Base-by-base conservation (phyloP, 1,139 yeast genomes). In the Pichia sp. region DNA sequence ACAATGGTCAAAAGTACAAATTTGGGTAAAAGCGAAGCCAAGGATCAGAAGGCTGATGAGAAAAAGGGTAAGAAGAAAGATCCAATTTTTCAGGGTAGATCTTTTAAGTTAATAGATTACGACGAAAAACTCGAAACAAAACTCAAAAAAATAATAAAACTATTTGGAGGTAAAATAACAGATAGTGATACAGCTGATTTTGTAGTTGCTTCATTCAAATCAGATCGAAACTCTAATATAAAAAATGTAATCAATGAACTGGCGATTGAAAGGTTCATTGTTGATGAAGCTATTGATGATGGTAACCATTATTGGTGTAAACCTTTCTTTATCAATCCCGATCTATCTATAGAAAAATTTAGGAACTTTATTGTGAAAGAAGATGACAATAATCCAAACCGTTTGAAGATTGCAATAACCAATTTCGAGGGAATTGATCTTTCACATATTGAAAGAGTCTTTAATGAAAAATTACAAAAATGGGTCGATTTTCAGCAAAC, bases 371-470 rank as follows among this genome's bases (percentile, higher is more conserved):
- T 23, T 9, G 10, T 23, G 10, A 9, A 23, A 23, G 26, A 23
- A 12, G 12, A 12, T 23, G 26, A 9, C 10, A 12, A 23, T 23
- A 23, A 9, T 9, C n/a, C n/a, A n/a, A n/a, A n/a, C n/a, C n/a
- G n/a, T n/a, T n/a, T n/a, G n/a, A n/a, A n/a, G n/a, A 64, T 85
- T 1, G 72, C 84, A 43, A 70, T 84, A 2, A 77, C 93, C 1
- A 96, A 96, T 3, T 89, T 83, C 54, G 72, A 79, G 18, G 96
- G 95, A 0, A 78, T 85, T n/a, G 96, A 88, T 55, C 63, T 82
- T 25, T 64, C 86, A 28, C 96, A 89, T 60, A 52, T 85, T n/a
- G 80, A 74, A 32, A 79, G 82, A 51, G 65, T 88, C 37, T 63
- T 85, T 12, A 39, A 38, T 18, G 38, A 34, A 11, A 58, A 66